Evolutionary conservation across 192 early-diverging fungal genomes (phyloP).

Genomic region (Linnemannia exigua): DNA sequence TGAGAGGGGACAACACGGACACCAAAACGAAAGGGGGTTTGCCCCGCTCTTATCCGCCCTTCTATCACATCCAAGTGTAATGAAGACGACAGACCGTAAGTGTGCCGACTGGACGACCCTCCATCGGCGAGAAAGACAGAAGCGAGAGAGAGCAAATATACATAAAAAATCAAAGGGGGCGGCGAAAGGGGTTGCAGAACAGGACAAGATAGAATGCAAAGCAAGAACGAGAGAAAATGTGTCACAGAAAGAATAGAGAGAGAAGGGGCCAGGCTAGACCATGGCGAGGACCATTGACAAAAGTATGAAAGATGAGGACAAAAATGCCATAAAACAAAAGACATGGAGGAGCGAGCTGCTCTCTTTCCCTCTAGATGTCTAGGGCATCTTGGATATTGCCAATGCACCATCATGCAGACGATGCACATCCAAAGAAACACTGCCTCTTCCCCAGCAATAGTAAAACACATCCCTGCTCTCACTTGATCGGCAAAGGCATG

Average conservation of each 20-base stretch:
- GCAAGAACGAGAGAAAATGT: too few species aligned
- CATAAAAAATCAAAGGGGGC: background rate
- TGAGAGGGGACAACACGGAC: background rate
- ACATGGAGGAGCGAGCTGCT: background rate
- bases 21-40: background rate
- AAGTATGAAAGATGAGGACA: too few species aligned
- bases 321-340: background rate
- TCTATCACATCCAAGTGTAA: background rate
- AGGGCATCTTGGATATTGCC: background rate
- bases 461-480: background rate
- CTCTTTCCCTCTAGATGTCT: background rate
- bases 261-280: too few species aligned
- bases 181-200: constrained; percentile 2
- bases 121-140: background rate
- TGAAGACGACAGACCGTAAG: background rate
- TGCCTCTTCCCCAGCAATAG: background rate
- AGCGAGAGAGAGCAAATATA: background rate
- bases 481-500: background rate
- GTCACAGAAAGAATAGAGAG: too few species aligned
- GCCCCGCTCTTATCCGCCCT: background rate
- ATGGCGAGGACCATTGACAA: too few species aligned
- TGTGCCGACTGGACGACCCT: background rate
- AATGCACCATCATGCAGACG: background rate
- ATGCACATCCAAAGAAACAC: too few species aligned
- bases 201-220: background rate